Conservation (phyloP, 139 green algal species). For the Edaphochlamys debaryana region DNA sequence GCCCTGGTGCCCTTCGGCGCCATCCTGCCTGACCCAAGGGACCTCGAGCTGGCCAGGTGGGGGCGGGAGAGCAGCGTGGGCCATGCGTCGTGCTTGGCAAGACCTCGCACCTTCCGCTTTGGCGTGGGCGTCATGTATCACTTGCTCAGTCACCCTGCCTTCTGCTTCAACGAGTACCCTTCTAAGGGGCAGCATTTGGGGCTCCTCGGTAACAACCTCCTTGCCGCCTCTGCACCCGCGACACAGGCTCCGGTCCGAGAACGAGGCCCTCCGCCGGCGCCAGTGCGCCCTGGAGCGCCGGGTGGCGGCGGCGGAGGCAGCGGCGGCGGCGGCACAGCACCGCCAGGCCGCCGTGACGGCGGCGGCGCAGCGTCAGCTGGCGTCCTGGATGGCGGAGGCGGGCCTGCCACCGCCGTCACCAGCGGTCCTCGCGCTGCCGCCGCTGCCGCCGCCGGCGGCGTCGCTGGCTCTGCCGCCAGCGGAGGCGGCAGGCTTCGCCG, state of each 20-base stretch:
- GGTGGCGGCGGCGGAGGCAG: not conserved
- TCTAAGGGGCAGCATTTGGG: not conserved
- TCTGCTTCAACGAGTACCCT: too few relatives aligned
- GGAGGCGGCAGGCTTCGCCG: not conserved
- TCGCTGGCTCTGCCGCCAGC: not conserved
- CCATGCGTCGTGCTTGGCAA: too few relatives aligned
- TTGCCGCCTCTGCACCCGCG: not conserved
- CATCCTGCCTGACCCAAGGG: constrained; percentile 2
- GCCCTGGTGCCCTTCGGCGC: too few relatives aligned
- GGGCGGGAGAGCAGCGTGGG: too few relatives aligned
- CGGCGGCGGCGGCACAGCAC: not conserved
- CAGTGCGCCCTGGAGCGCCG: not conserved
- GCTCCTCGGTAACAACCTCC: not conserved
- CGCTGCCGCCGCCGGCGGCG: not conserved
- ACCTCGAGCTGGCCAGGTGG: constrained; percentile 6
- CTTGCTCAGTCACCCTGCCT: too few relatives aligned
- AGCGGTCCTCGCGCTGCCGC: not conserved
- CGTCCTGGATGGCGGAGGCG: not conserved
- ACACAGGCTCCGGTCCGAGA: not conserved
- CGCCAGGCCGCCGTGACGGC: too few relatives aligned
- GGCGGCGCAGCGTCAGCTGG: not conserved
- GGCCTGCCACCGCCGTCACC: not conserved
- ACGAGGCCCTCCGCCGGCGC: not conserved
- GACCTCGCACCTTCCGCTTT: too few relatives aligned
- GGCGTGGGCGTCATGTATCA: too few relatives aligned